Evolutionary conservation across 257 asterid species (phyloP), one percentile per base, ranked within the genome.

Genomic region (Jacaranda copaia): DNA sequence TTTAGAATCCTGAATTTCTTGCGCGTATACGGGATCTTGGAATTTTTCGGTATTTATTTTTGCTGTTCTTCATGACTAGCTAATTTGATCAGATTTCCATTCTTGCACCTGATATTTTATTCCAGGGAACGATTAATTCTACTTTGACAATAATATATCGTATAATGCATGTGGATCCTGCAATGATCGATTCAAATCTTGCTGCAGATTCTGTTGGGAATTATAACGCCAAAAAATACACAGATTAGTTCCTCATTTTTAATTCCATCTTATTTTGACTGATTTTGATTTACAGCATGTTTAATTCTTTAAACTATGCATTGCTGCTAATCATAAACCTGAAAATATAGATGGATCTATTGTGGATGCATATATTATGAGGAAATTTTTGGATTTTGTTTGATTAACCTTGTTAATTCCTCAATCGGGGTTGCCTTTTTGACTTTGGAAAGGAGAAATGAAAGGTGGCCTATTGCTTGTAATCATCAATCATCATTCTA

Each of bases 31-130:
- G 15, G 19, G 16, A 69, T 40, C 11, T 45, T 36, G 15, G 14
- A 10, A n/a, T 65, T 68, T 0, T 36, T 49, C 3, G 12, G 7
- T 62, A 1, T 5, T 18, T n/a, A 2, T 0, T 48, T 69, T 8
- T 20, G 52, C n/a, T 14, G 19, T 56, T 39, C 39, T 4, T 14
- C 43, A 53, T 18, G 65, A 40, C 58, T 81, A 59, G 46, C 20
- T 13, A 25, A 25, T 25, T 57, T 72, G 78, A 75, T 80, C 81
- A 53, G 85, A 72, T 81, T 79, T 56, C 78, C 51, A 20, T 64
- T 58, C 60, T 8, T 55, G 63, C 77, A 74, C 63, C 70, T 81
- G 77, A 76, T 72, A 7, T 42, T 63, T 42, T 52, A 65, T 66
- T 73, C 5, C 42, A 2, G 64, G 45, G 45, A 35, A 38, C 5